Percentiles rank a stretch among this genome's conserved stretches.
Evolutionary conservation across 805 yeast genomes (phyloP).

Genomic region (Wickerhamomyces rabaulensis): DNA sequence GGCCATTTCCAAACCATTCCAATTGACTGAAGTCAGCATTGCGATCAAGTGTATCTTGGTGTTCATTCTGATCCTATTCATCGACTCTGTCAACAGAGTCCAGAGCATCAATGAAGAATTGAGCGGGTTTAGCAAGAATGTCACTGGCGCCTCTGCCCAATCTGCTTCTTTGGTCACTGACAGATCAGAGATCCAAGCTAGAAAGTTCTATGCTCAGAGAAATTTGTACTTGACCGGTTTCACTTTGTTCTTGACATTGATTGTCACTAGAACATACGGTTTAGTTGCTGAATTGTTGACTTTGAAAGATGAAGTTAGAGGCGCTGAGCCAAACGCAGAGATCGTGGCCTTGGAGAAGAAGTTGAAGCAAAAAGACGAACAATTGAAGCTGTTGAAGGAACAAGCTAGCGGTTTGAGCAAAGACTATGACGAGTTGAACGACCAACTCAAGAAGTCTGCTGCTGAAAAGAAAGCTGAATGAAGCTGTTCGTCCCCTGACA

Average conservation of each 20-base stretch:
- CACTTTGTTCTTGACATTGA: constrained; percentile 83
- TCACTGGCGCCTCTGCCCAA: constrained; percentile 18
- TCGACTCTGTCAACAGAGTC: constrained; percentile 86
- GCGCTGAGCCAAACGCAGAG: constrained; percentile 23
- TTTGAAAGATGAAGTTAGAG: constrained; percentile 55
- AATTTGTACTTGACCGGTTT: constrained; percentile 95
- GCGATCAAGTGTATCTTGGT: constrained; percentile 77
- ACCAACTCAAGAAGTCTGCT: constrained; percentile 10
- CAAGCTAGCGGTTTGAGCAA: constrained; percentile 63
- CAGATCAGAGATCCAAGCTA: constrained; percentile 80
- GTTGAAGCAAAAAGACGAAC: constrained; percentile 47
- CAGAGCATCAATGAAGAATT: constrained; percentile 62
- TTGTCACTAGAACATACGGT: constrained; percentile 77
- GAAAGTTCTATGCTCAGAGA: constrained; percentile 93
- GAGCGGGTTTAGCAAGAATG: constrained; percentile 27
- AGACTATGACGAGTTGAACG: constrained; percentile 49
- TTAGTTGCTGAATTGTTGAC: constrained; percentile 69
- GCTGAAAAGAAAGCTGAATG: constrained; percentile 11
- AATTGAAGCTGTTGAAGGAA: constrained; percentile 61
- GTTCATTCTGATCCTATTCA: constrained; percentile 76
- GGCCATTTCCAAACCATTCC: constrained; percentile 62
- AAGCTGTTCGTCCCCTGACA: not conserved
- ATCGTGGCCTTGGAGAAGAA: constrained; percentile 15
- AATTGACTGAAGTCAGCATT: constrained; percentile 65
- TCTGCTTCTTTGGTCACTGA: constrained; percentile 37